Evolutionary conservation across 306 rosid species (phyloP).

Genomic region (Lathyrus sativus): DNA sequence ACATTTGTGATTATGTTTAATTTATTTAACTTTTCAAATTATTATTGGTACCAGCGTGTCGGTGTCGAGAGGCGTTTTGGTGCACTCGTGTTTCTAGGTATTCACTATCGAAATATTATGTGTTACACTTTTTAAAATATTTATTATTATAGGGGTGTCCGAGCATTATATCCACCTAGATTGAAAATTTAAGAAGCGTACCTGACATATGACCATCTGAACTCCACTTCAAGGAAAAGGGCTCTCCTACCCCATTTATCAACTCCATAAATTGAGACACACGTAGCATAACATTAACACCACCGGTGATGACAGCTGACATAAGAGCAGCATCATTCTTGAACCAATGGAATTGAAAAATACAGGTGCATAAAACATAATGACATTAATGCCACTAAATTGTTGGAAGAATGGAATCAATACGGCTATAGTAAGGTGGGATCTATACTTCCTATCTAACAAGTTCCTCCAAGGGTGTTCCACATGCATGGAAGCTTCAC

Average conservation of each 20-base stretch:
- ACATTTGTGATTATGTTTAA: no score
- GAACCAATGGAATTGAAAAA: slow-evolving; percentile 76
- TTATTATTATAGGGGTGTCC: no score
- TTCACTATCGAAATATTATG: no score
- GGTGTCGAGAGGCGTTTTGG: no score
- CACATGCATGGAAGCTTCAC: slow-evolving; percentile 57
- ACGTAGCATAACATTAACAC: slow-evolving; percentile 68
- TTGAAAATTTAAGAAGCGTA: slow-evolving; percentile 1
- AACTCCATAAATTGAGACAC: slow-evolving; percentile 76
- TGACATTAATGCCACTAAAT: slow-evolving; percentile 80
- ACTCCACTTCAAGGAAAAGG: slow-evolving; percentile 74
- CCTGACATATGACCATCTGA: slow-evolving; percentile 91
- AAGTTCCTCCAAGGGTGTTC: slow-evolving; percentile 78
- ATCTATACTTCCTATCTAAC: slow-evolving; percentile 68
- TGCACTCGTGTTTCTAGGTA: no score
- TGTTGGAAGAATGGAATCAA: slow-evolving; percentile 85
- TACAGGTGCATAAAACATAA: slow-evolving; percentile 90
- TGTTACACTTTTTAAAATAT: no score
- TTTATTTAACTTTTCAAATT: no score
- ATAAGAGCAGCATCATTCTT: slow-evolving; percentile 62
- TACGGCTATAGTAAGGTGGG: slow-evolving; percentile 66
- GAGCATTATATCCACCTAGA: no score
- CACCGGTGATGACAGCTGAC: slow-evolving; percentile 85
- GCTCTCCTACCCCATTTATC: slow-evolving; percentile 90
- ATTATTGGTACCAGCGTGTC: no score